phyloP scores from a whole-genome alignment of 2,329 filamentous ascomycete genomes.

The Amauroascus niger region DNA sequence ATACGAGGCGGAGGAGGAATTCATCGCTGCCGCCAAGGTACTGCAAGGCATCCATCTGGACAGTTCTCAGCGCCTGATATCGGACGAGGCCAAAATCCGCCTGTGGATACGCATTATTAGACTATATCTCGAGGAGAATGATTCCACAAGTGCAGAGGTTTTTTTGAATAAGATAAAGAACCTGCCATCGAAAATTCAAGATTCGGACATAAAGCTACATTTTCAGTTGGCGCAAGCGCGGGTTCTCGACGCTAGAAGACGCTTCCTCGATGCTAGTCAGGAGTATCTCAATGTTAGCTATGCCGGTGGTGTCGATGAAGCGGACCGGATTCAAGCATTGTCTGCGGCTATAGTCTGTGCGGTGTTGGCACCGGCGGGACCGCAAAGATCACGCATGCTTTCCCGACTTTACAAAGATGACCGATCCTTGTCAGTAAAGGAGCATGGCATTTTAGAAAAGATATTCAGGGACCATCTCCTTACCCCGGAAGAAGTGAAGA shows the following conservation, averaged over 20 bases:
- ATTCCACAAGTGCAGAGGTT: slow-evolving; percentile 71
- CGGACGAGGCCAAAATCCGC: slow-evolving; percentile 68
- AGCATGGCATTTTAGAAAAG: slow-evolving; percentile 80
- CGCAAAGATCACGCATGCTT: slow-evolving; percentile 67
- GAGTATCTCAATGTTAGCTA: slow-evolving; percentile 84
- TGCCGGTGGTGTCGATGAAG: slow-evolving; percentile 66
- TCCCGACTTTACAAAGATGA: slow-evolving; percentile 91
- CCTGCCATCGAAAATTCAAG: slow-evolving; percentile 57
- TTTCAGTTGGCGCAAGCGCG: slow-evolving; percentile 88
- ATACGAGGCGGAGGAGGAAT: slow-evolving; percentile 75
- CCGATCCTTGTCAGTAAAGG: slow-evolving; percentile 61
- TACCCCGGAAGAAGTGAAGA: slow-evolving; percentile 67
- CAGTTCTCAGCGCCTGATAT: slow-evolving; percentile 72
- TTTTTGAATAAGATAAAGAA: slow-evolving; percentile 95
- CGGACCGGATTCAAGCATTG: slow-evolving; percentile 75
- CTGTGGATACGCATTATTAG: slow-evolving; percentile 92
- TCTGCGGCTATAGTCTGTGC: slow-evolving; percentile 84
- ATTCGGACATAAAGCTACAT: slow-evolving; percentile 66
- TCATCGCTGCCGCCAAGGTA: slow-evolving; percentile 62
- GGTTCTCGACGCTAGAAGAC: slow-evolving; percentile 80
- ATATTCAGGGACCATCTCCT: slow-evolving; percentile 90
- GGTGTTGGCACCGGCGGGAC: slow-evolving; percentile 83
- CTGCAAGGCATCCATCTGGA: slow-evolving; percentile 82
- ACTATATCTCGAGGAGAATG: slow-evolving; percentile 88
- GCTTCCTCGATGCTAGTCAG: slow-evolving; percentile 77